Evolutionary conservation across 164 flowering plant genomes (phyloP).

Genomic region (Kingdonia uniflora): DNA sequence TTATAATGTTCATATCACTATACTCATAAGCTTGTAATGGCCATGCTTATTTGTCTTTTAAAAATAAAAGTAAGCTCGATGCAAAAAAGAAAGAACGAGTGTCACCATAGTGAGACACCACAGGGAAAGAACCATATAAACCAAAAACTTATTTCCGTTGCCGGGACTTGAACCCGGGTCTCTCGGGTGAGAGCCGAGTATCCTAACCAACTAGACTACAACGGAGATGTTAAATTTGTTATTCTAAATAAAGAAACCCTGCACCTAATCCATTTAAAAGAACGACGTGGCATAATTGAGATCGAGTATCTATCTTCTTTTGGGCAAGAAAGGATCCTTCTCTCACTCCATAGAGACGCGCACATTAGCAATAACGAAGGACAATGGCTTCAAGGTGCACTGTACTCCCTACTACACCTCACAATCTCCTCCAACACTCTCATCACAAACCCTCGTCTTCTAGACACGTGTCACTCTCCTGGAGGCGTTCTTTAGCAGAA

Average conservation of each 20-base stretch:
- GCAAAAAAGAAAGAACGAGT: too few species aligned
- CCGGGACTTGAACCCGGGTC: constrained; percentile 99
- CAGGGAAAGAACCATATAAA: background rate
- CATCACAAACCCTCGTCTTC: constrained; percentile 4
- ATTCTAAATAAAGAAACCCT: too few species aligned
- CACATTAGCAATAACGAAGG: background rate
- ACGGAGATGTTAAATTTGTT: too few species aligned
- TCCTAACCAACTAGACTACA: constrained; percentile 99
- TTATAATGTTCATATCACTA: too few species aligned
- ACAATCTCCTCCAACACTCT: constrained; percentile 1
- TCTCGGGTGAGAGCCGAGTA: constrained; percentile 99
- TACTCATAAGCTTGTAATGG: too few species aligned
- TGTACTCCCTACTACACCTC: constrained; percentile 21
- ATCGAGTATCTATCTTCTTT: constrained; percentile 13
- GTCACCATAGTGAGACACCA: background rate
- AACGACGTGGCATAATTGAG: constrained; percentile 36
- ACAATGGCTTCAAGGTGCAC: constrained; percentile 31
- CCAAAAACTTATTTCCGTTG: too few species aligned
- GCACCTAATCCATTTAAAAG: constrained; percentile 9
- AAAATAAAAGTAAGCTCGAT: too few species aligned
- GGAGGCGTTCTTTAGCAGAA: constrained; percentile 25
- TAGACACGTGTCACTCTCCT: constrained; percentile 17
- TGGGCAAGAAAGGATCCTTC: background rate
- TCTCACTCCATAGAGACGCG: too few species aligned
- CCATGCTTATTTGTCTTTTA: too few species aligned